Evolutionary conservation across 768 basidiomycete species (phyloP), one percentile per base, ranked within the genome.

Genomic region (Suillus cothurnatus): DNA sequence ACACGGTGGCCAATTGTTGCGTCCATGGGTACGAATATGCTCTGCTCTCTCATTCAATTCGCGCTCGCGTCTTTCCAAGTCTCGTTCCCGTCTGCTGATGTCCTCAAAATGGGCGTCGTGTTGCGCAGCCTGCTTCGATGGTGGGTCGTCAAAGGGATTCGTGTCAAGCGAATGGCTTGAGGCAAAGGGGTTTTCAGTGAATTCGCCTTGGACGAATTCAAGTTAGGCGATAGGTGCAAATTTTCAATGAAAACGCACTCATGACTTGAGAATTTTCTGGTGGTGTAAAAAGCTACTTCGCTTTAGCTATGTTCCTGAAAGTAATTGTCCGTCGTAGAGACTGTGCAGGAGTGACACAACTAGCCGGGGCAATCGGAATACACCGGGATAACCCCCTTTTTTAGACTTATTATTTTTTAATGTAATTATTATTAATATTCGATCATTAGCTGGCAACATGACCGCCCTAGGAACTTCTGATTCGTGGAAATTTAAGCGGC

Each of bases 1-100:
- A 92, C 95, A 96, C 17, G 88, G 88, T 39, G 97, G 97, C 89
- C 93, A 99, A 78, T 99, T 99, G 75, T 93, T 96, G 69, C 88
- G 86, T 43, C 94, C 94, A 72, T 92, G 88, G 59, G 77, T 84
- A 70, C 89, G 81, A 61, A 94, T 84, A 69, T 88, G 81, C 57
- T 93, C 88, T 26, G 88, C 83, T 73, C 86, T 89, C 70, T 85
- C 81, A 68, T 80, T 84, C 66, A 94, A 82, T 70, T 94, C 93
- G 55, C 84, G 79, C 73, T 96, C 94, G 70, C 95, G 82, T 67
- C 88, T 81, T 72, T 89, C 88, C 36, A 99, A 83, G 68, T 96
- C 95, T 62, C 81, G 83, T 78, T 98, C 95, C 52, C 97, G 83
- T 67, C 85, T 85, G 55, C 85, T 86, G 11, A 99, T 77, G 63